These are phyloP conservation scores for Eucalyptus paniculata DNA, from an alignment of 345 rosid genomes.

Conservation along the genomic window DNA sequence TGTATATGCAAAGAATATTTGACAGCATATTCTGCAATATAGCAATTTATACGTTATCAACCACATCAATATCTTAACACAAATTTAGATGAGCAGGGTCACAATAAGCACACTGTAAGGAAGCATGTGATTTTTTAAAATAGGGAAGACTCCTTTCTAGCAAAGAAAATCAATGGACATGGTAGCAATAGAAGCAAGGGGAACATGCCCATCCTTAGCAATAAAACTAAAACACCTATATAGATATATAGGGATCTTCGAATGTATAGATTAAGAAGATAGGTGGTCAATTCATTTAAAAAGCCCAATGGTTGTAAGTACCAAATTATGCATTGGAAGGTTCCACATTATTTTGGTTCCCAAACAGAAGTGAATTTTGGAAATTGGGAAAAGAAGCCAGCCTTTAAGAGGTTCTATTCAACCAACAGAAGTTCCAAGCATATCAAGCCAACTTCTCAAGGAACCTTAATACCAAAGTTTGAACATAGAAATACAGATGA, in stretches of 20 bases:
- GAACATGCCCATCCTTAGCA: neutral
- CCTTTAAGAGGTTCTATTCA: neutral
- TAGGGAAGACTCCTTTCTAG: neutral
- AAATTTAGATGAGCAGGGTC: neutral
- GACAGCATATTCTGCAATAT: neutral
- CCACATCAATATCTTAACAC: neutral
- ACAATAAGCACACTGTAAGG: neutral
- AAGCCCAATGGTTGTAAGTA: neutral
- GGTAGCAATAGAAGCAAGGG: neutral
- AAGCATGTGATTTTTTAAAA: neutral
- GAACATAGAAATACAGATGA: neutral
- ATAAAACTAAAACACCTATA: neutral
- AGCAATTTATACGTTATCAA: neutral
- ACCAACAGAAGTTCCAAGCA: neutral
- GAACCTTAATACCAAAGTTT: neutral
- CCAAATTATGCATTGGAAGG: neutral
- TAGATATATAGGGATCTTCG: neutral
- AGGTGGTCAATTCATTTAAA: neutral
- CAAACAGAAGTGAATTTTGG: neutral
- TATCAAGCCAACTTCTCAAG: neutral
- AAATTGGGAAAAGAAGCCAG: neutral
- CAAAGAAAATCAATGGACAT: neutral
- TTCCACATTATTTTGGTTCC: neutral
- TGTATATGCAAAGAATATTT: neutral
- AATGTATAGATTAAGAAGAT: neutral